phyloP scores from a whole-genome alignment of 495 filamentous ascomycete species.

The Letharia lupina region DNA sequence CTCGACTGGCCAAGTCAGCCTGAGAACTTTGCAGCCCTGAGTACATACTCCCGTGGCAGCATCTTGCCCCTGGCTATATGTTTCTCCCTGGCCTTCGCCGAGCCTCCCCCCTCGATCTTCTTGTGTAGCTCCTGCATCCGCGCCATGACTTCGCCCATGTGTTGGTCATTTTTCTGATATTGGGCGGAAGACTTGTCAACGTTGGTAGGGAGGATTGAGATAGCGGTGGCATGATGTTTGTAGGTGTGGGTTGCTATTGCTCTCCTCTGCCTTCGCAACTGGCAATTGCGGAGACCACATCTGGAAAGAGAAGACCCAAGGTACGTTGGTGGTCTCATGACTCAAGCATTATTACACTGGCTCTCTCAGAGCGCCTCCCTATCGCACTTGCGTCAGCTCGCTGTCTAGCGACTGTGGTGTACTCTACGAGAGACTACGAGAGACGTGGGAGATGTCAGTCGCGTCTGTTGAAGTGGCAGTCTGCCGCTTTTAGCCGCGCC shows the following conservation, averaged over 20 bases:
- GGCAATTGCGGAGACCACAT: background rate
- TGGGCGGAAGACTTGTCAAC: constrained; percentile 71
- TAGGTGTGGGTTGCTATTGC: constrained; percentile 52
- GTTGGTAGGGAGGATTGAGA: constrained; percentile 67
- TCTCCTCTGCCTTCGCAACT: background rate
- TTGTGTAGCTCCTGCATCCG: constrained; percentile 59
- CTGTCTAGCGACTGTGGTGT: no score
- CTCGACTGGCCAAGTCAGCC: constrained; percentile 41
- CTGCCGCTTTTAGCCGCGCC: background rate
- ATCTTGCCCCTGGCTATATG: constrained; percentile 86
- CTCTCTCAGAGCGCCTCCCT: background rate
- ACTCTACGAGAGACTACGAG: no score
- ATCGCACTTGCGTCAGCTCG: background rate
- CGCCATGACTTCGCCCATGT: constrained; percentile 65
- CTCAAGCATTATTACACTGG: background rate
- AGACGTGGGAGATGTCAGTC: no score
- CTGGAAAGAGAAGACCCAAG: background rate
- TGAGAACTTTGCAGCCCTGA: background rate
- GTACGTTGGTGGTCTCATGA: background rate
- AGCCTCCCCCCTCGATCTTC: constrained; percentile 64
- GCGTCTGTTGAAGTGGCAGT: no score
- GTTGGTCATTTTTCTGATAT: constrained; percentile 70
- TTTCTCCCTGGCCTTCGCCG: constrained; percentile 79
- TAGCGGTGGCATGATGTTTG: constrained; percentile 59
- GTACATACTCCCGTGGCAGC: constrained; percentile 67